Conservation (phyloP, 164 flowering plant species). For the Vitis rupestris region DNA sequence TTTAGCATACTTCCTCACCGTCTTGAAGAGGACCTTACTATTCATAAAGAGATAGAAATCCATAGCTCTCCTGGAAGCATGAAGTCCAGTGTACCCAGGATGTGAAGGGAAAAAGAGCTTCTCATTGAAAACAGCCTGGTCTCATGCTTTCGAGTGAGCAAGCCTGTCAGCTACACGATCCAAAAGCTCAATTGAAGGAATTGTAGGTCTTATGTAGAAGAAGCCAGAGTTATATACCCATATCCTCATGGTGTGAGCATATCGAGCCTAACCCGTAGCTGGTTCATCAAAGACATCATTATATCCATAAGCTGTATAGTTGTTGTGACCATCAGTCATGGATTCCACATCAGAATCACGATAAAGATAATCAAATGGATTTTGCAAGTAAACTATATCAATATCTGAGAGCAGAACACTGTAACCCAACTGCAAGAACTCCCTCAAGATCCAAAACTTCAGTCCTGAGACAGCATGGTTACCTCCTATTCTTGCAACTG, state of each 20-base stretch:
- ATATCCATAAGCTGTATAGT: slow-evolving; percentile 92
- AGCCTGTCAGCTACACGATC: slow-evolving; percentile 86
- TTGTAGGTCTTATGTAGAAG: slow-evolving; percentile 87
- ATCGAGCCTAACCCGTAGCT: slow-evolving; percentile 92
- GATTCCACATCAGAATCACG: slow-evolving; percentile 97
- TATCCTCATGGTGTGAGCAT: slow-evolving; percentile 93
- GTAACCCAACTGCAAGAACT: slow-evolving; percentile 91
- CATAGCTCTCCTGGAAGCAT: slow-evolving; percentile 87
- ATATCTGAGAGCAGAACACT: slow-evolving; percentile 93
- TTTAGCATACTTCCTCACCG: slow-evolving; percentile 68
- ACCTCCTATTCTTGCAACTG: slow-evolving; percentile 56
- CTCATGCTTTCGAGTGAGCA: slow-evolving; percentile 61
- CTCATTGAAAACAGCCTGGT: slow-evolving; percentile 96
- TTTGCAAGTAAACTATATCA: slow-evolving; percentile 85
- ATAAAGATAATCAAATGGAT: slow-evolving; percentile 79
- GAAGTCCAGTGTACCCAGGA: slow-evolving; percentile 87
- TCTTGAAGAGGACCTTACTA: slow-evolving; percentile 92
- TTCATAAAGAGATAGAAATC: slow-evolving; percentile 89
- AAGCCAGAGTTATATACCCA: slow-evolving; percentile 98
- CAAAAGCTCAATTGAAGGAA: slow-evolving; percentile 90
- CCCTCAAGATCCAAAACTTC: slow-evolving; percentile 86
- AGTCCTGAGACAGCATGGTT: slow-evolving; percentile 91
- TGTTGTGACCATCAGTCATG: slow-evolving; percentile 83
- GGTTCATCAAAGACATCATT: slow-evolving; percentile 90
- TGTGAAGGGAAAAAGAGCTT: slow-evolving; percentile 88